Base-by-base conservation (phyloP, 164 flowering plant species). In the Magnolia sinica region DNA sequence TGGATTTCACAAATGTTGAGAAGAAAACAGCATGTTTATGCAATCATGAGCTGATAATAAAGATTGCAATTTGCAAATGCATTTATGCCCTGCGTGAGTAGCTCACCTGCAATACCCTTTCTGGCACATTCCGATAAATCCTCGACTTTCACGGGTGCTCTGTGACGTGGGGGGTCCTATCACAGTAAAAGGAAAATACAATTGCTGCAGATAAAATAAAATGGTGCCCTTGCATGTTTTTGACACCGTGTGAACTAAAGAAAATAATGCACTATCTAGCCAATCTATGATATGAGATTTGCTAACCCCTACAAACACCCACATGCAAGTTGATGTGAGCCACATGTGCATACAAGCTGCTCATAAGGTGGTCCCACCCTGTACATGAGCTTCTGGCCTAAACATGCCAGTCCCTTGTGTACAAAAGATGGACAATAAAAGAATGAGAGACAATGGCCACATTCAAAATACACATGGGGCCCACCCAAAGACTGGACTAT, bases 51-150 rank as follows among this genome's bases (percentile, higher is more conserved):
- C 71, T 14, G n/a, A 68, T 29, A 65, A 18, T 64, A 49, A 52
- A 55, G 24, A 51, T 61, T 58, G 27, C 16, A 58, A 66, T 37
- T 61, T 58, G 45, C 16, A 58, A 66, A 73, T 70, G 50, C 51
- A 72, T 52, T 58, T 20, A 37, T 20, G 7, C 51, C 18, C 18
- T 55, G 3, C 11, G 63, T 24, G 37, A 55, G 9, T 67, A 18
- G 64, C 64, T 83, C 76, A 90, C 98, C 98, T 81, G 98, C 96
- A 81, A 89, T 82, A 81, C 98, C 98, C 82, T 88, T 88, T 87
- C 82, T 88, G 65, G 87, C 98, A 82, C 98, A 95, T 23, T 95
- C 98, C 2, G 98, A 95, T 45, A 93, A 85, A 75, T 88, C 86
- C 13, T 85, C 88, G 69, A 84, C 77, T 23, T 11, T 65, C 24